Base-by-base conservation (phyloP, 148 eudicot genomes). In the Camellia lanceoleosa region DNA sequence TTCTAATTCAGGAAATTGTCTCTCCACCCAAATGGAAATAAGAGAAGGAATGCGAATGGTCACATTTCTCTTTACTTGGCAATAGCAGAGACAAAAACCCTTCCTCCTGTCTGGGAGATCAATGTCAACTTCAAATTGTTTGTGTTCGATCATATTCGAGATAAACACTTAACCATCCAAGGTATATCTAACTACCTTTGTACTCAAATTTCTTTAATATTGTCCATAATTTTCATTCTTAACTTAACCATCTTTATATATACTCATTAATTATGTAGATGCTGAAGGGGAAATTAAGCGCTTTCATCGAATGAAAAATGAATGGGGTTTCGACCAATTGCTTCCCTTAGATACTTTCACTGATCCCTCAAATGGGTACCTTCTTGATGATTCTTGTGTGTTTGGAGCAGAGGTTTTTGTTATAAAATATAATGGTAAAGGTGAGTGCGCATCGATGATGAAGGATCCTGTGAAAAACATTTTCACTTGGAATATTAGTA, bases 351-450 rank as follows among this genome's bases (percentile, higher is more conserved):
- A 19, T 1, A 47, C 23, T 47, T 47, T 70, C 6, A 41, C 8
- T 15, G 63, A 56, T 58, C 20, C 49, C 16, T 74, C 66, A 3
- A 58, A 74, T 3, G 77, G 66, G 4, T 74, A 58, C 7, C 13
- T 74, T 10, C 1, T 74, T 38, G 23, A 74, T 15, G 77, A 74
- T 51, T 56, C 8, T 6, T 58, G 65, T 58, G 30, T 74, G 3
- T 18, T 70, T 19, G 74, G 74, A 70, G 55, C 56, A 0, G 74
- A 70, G 74, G 38, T 70, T 46, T 70, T 58, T 18, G 51, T 74
- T 12, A 74, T 42, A 42, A 58, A 74, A 56, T 0, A 10, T 58
- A 9, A 8, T 0, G 66, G 66, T 30, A 58, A 74, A 41, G 52
- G 65, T 1, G 77, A 74, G 15, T 42, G 13, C 18, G 10, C 44